Evolutionary conservation across 2,329 filamentous ascomycete genomes (phyloP).

Genomic region (Bipolaris sorokiniana): DNA sequence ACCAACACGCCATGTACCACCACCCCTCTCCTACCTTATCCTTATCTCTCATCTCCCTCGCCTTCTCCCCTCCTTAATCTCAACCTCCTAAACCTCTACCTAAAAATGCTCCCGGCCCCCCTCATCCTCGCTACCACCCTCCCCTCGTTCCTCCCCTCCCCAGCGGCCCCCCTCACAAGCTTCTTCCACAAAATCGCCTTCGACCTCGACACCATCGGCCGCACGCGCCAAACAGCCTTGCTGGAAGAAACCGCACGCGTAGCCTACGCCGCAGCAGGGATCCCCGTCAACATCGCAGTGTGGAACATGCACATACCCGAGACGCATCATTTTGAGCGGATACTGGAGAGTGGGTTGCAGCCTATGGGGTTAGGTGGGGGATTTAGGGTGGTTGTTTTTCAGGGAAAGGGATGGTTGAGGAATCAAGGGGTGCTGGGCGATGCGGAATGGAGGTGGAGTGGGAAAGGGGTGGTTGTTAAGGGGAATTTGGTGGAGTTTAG

Average conservation of each 20-base stretch:
- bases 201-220: conserved; percentile 14
- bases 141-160: background rate
- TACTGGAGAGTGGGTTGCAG: conserved; percentile 6
- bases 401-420: conserved; percentile 1
- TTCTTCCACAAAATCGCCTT: conserved; percentile 11
- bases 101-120: background rate
- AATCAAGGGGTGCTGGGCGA: background rate
- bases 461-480: background rate
- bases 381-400: conserved; percentile 8
- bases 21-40: no score
- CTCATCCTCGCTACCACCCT: background rate
- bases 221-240: background rate
- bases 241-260: conserved; percentile 7
- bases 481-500: background rate
- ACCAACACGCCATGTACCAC: no score
- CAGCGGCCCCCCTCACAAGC: background rate
- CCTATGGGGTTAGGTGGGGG: conserved; percentile 9
- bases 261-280: background rate
- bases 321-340: conserved; percentile 8
- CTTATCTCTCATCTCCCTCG: no score
- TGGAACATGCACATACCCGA: conserved; percentile 21
- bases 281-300: conserved; percentile 6
- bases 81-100: no score
- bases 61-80: no score
- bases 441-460: conserved; percentile 1